Percentiles rank a stretch among this genome's conserved stretches.
Evolutionary conservation across 192 early-diverging fungal genomes (phyloP).

Genomic region (Bifiguratus adelaidae): DNA sequence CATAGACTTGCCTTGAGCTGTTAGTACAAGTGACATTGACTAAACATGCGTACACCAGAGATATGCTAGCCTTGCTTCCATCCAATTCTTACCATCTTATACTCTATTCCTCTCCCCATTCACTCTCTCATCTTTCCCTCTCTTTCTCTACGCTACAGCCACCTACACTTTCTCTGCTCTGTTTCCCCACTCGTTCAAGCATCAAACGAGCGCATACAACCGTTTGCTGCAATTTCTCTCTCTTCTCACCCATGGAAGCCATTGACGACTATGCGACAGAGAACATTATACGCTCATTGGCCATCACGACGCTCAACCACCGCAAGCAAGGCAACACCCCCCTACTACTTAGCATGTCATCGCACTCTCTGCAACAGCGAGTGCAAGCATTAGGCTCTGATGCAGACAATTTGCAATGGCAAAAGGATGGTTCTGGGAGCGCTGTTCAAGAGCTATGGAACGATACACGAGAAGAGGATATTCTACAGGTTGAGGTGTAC

Average conservation of each 20-base stretch:
- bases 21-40: no score
- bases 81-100: no score
- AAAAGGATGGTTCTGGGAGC: slow-evolving; percentile 12
- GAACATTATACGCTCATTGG: slow-evolving; percentile 19
- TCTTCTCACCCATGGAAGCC: slow-evolving; percentile 18
- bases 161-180: no score
- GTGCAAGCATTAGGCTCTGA: slow-evolving; percentile 9
- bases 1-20: no score
- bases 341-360: slow-evolving; percentile 12
- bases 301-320: slow-evolving; percentile 13
- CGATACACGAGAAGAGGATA: slow-evolving; percentile 1
- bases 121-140: no score
- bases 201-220: no score
- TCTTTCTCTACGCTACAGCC: no score
- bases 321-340: slow-evolving; percentile 13
- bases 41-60: no score
- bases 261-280: slow-evolving; percentile 26
- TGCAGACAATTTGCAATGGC: slow-evolving; percentile 20
- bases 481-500: slow-evolving; percentile 12
- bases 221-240: neutral
- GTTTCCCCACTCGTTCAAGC: no score
- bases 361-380: slow-evolving; percentile 14
- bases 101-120: no score
- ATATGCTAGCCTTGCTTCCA: no score
- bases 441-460: slow-evolving; percentile 13